Conservation (phyloP, 1,284 basidiomycete genomes). For the Sutorius eximius region DNA sequence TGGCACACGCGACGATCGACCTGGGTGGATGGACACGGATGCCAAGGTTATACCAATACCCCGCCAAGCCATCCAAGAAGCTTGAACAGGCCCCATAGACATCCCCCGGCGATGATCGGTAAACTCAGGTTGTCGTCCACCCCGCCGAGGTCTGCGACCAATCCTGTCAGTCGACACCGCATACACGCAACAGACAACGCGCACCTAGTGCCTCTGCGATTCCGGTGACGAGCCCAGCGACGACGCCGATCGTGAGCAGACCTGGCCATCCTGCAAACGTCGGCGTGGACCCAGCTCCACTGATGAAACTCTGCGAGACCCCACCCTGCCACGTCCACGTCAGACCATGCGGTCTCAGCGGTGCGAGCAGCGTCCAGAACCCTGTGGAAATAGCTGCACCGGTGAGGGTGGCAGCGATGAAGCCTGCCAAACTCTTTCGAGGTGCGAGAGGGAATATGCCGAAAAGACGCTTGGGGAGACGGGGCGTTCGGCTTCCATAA, state of each 20-base stretch:
- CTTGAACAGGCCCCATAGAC: slow-evolving; percentile 73
- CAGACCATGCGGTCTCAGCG: slow-evolving; percentile 42
- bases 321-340: slow-evolving; percentile 58
- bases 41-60: slow-evolving; percentile 15
- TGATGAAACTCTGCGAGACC: slow-evolving; percentile 30
- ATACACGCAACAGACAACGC: slow-evolving; percentile 31
- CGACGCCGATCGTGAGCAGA: slow-evolving; percentile 55
- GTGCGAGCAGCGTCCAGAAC: slow-evolving; percentile 76
- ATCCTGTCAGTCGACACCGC: slow-evolving; percentile 2
- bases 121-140: slow-evolving; percentile 94
- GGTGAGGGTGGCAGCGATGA: slow-evolving; percentile 78
- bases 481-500: slow-evolving; percentile 76
- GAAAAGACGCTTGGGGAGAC: slow-evolving; percentile 65
- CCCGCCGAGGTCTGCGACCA: slow-evolving; percentile 73
- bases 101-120: slow-evolving; percentile 86
- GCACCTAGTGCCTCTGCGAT: slow-evolving; percentile 82
- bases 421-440: slow-evolving; percentile 89
- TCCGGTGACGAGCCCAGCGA: slow-evolving; percentile 78
- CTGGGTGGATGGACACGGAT: neutral
- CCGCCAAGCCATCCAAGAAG: slow-evolving; percentile 35
- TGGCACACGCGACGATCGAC: neutral
- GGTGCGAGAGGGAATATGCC: slow-evolving; percentile 70
- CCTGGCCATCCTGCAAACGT: slow-evolving; percentile 50
- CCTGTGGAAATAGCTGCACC: slow-evolving; percentile 72
- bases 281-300: neutral